Evolutionary conservation across 2,329 filamentous ascomycete genomes (phyloP), one percentile per base, ranked within the genome.

Genomic region (Lasiodiplodia theobromae): DNA sequence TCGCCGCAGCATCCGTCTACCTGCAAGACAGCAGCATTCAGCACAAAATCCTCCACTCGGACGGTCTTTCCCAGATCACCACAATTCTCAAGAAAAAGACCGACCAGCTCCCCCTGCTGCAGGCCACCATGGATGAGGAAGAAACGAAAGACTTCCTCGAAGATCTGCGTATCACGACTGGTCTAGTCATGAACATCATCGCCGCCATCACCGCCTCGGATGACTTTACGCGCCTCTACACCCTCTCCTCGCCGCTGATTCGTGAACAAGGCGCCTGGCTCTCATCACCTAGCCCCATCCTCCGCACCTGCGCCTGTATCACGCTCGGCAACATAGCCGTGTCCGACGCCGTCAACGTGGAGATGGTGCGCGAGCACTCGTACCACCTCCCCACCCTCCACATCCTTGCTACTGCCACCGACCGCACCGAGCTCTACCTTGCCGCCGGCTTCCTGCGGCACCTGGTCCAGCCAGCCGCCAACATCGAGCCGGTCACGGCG

Each of bases 281-380:
- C 8, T 23, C 34, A 7, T 44, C 68, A 68, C 57, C 66, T 67
- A 52, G 71, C 71, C 4, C 77, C 75, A 49, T 77, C 74, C 6
- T 75, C 72, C 1, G 76, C 12, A 70, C 79, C 44, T 79, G 75
- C 53, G 73, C 74, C 38, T 80, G 77, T 65, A 75, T 80, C 49
- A 76, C 78, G 56, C 74, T 80, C n/a, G 79, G 78, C 4, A 80
- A 80, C 53, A 68, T 80, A 34, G 77, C 77, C 6, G 78, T 78
- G 66, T 77, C 77, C 2, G 78, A 80, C 53, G 68, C 75, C 60
- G 71, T 74, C 2, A 78, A 74, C 62, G 76, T 75, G 18, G 70
- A 76, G 18, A 77, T 80, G 76, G 77, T 79, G 44, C 72, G 76
- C 66, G 74, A 75, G 11, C 72, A 75, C 72, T 70, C 73, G 23